A percentile compares a stretch with the other conserved stretches of the same genome.
phyloP scores from a whole-genome alignment of 179 eudicot species.

The Silene coronaria region DNA sequence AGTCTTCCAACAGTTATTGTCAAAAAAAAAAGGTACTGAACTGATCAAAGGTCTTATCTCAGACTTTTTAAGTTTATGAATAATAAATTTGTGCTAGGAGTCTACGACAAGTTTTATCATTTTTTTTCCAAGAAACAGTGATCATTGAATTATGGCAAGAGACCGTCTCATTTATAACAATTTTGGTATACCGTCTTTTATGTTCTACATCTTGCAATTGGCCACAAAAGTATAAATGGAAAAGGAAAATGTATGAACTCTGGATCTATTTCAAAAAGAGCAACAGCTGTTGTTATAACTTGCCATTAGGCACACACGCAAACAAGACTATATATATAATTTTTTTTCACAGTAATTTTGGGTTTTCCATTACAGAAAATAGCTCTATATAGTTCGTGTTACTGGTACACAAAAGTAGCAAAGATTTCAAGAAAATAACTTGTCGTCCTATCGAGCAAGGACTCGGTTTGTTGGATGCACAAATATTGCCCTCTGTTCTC shows the following conservation, averaged over 20 bases:
- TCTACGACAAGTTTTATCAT: too few relatives aligned
- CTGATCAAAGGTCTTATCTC: too few relatives aligned
- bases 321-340: slow-evolving; percentile 24
- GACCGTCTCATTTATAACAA: too few relatives aligned
- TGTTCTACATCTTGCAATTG: not conserved
- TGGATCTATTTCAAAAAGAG: slow-evolving; percentile 1
- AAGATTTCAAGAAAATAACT: slow-evolving; percentile 30
- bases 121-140: too few relatives aligned
- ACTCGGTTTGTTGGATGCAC: slow-evolving; percentile 18
- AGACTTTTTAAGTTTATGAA: too few relatives aligned
- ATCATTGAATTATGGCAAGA: too few relatives aligned
- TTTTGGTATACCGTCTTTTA: not conserved
- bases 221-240: too few relatives aligned
- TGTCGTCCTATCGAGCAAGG: slow-evolving; percentile 16
- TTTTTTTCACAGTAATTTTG: slow-evolving; percentile 32
- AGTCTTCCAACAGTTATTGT: too few relatives aligned
- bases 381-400: slow-evolving; percentile 35
- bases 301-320: slow-evolving; percentile 20
- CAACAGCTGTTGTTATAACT: slow-evolving; percentile 5
- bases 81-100: too few relatives aligned
- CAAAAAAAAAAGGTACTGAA: too few relatives aligned
- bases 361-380: slow-evolving; percentile 38
- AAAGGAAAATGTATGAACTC: not conserved
- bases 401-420: slow-evolving; percentile 27
- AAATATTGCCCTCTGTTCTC: slow-evolving; percentile 16